Conservation (phyloP, 176 grass and related monocot species). For the Tuctoria greenei region DNA sequence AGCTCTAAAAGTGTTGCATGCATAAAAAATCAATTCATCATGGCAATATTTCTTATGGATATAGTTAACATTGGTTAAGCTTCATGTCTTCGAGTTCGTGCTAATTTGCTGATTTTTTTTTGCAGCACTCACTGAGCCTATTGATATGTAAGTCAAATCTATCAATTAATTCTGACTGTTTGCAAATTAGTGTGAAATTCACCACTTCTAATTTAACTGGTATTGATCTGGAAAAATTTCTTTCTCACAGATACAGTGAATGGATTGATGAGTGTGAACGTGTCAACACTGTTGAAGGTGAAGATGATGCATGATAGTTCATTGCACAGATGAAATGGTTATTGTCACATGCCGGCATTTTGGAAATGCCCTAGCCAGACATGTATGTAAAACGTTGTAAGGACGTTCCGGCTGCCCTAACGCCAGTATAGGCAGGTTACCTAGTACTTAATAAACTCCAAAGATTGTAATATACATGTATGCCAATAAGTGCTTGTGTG, state of each 20-base stretch:
- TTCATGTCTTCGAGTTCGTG: background rate
- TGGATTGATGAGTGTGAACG: slow-evolving; percentile 83
- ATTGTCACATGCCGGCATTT: slow-evolving; percentile 9
- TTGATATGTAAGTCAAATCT: slow-evolving; percentile 61
- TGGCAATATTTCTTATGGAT: background rate
- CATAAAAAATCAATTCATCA: background rate
- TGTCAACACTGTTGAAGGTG: slow-evolving; percentile 70
- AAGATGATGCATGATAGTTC: slow-evolving; percentile 44
- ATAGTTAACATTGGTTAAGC: background rate
- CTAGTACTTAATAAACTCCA: slow-evolving; percentile 7
- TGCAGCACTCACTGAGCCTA: slow-evolving; percentile 75
- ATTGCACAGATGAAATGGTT: background rate
- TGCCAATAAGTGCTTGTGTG: slow-evolving; percentile 1
- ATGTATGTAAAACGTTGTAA: slow-evolving; percentile 11
- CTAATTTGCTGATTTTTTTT: slow-evolving; percentile 20
- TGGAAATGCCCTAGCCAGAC: slow-evolving; percentile 25
- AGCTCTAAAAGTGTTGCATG: background rate
- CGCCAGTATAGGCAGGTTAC: slow-evolving; percentile 34
- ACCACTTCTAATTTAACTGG: background rate
- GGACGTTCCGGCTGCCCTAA: slow-evolving; percentile 11
- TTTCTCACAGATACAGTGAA: slow-evolving; percentile 62
- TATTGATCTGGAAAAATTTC: background rate
- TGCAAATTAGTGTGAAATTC: background rate
- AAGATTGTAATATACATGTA: slow-evolving; percentile 12
- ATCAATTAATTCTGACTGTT: background rate